Evolutionary conservation across 2,329 filamentous ascomycete species (phyloP), one percentile per base, ranked within the genome.

Genomic region (Calonectria crousiana): DNA sequence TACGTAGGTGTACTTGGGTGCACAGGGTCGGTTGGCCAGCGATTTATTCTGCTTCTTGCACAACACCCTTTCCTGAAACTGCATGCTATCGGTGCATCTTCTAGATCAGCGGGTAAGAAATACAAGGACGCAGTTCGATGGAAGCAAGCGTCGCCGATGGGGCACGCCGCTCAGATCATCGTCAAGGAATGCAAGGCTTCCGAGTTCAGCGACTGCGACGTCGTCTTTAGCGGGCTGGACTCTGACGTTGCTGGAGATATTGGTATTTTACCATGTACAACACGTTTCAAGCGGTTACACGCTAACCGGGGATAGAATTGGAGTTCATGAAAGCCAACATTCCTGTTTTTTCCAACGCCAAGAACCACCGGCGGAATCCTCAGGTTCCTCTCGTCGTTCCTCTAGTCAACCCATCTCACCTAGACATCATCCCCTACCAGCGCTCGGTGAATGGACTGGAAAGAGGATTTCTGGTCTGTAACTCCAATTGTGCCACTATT

Each of bases 401-500:
- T 1, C 98, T 95, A n/a, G 96, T 98, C 84, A 98, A 98, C 88
- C 92, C 97, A 14, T 86, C 91, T 53, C 96, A 98, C 86, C 90
- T 98, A 80, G 91, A 93, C 82, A 90, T 98, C 75, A 96, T 98
- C 83, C 93, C 94, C 18, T 93, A 97, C 85, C 96, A 98, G 87
- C 91, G 95, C 75, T 89, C 92, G 82, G 89, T 93, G 49, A 91
- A 94, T 84, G 88, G 88, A 28, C 89, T 98, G 51, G 88, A 93
- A 75, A 95, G 94, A 86, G 97, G 97, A 28, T 98, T 98, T 88
- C 87, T 98, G 41, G 95, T 98, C 74, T 98, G 96, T 90, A 98
- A 98, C 88, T 98, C 95, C 77, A 98, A 98, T 88, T 99, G 97
- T 87, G 96, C 96, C 69, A 96, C 98, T 81, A 98, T 98, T 81